Evolutionary conservation across 345 rosid genomes (phyloP).

Genomic region (Camelina sativa): DNA sequence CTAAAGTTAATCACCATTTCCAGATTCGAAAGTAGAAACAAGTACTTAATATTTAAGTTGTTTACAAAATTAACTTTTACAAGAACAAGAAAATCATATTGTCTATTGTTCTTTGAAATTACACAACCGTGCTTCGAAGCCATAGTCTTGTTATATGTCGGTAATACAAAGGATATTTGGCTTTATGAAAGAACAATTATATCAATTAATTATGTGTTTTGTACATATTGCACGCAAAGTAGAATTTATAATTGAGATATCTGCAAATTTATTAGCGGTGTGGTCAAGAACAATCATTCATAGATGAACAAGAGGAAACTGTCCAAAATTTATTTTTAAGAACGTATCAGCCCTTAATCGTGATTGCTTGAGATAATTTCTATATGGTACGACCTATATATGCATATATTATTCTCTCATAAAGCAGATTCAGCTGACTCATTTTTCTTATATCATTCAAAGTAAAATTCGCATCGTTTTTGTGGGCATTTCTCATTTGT

Average conservation of each 20-base stretch:
- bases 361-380: background rate
- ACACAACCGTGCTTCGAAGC: background rate
- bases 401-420: background rate
- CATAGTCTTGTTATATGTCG: background rate
- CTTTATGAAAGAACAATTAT: background rate
- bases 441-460: constrained; percentile 1
- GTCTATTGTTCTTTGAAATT: constrained; percentile 10
- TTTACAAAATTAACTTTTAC: background rate
- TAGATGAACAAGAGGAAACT: background rate
- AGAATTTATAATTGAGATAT: background rate
- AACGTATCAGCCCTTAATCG: background rate
- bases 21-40: constrained; percentile 12
- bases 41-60: background rate
- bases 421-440: constrained; percentile 4
- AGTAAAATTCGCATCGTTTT: background rate
- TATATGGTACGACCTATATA: background rate
- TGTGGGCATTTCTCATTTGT: constrained; percentile 18
- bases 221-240: background rate
- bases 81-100: constrained; percentile 2
- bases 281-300: background rate
- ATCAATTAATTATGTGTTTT: background rate
- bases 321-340: background rate
- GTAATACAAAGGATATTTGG: background rate
- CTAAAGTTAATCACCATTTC: constrained; percentile 27
- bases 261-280: background rate